phyloP scores from a whole-genome alignment of 148 eudicot species.

The Persicaria tinctoria region DNA sequence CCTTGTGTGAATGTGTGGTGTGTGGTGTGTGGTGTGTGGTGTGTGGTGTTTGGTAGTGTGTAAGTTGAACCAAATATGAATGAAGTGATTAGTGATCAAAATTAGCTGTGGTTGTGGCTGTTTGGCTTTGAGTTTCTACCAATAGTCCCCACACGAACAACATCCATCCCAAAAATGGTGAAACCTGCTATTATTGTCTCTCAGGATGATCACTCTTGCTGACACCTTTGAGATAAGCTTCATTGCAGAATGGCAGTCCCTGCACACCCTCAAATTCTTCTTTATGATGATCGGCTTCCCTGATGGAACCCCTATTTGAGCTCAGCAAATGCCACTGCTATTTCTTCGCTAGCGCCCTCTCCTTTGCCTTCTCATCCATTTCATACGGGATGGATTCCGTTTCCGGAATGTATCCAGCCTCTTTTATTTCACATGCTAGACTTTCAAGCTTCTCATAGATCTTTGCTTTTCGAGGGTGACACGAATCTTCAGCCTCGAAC shows the following conservation, averaged over 20 bases:
- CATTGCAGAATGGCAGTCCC: slow-evolving; percentile 41
- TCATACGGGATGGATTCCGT: slow-evolving; percentile 30
- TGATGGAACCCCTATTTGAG: slow-evolving; percentile 24
- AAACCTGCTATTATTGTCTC: slow-evolving; percentile 41
- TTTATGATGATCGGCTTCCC: slow-evolving; percentile 44
- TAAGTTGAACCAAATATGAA: too few relatives aligned
- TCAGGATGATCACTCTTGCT: slow-evolving; percentile 36
- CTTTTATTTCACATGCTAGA: slow-evolving; percentile 28
- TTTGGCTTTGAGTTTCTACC: slow-evolving; percentile 13
- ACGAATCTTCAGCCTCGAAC: slow-evolving; percentile 39
- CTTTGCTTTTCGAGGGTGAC: slow-evolving; percentile 27
- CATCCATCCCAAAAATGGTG: slow-evolving; percentile 41
- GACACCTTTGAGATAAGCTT: slow-evolving; percentile 37
- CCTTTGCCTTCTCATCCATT: slow-evolving; percentile 33
- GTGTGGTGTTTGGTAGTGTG: too few relatives aligned
- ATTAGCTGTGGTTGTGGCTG: too few relatives aligned
- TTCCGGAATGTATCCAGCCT: slow-evolving; percentile 33
- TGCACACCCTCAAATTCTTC: slow-evolving; percentile 41
- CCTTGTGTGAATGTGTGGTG: too few relatives aligned
- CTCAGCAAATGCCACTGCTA: slow-evolving; percentile 34
- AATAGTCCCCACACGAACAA: slow-evolving; percentile 43
- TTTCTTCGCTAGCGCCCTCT: slow-evolving; percentile 38
- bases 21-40: too few relatives aligned
- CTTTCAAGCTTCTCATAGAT: slow-evolving; percentile 32
- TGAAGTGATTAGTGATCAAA: too few relatives aligned